A percentile compares a stretch with the other conserved stretches of the same genome.
Conservation (phyloP, 1,284 basidiomycete species). For the Sporisorium scitamineum region DNA sequence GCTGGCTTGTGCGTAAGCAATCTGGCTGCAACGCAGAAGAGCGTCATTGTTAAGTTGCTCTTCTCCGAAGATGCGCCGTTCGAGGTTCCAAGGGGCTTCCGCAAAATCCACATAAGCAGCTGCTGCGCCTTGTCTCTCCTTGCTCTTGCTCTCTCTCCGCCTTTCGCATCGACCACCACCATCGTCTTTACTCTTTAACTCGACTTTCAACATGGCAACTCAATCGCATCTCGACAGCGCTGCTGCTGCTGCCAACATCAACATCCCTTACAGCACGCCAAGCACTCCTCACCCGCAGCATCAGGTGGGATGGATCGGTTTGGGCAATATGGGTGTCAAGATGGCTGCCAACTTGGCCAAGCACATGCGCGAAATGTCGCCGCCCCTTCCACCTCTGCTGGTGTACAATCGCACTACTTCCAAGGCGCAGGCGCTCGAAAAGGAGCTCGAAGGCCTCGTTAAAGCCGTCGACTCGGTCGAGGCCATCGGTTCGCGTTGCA, state of each 20-base stretch:
- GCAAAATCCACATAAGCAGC: background rate
- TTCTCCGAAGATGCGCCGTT: constrained; percentile 12
- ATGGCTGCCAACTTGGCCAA: constrained; percentile 83
- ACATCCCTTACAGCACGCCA: constrained; percentile 53
- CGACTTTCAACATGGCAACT: constrained; percentile 23
- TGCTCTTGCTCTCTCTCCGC: background rate
- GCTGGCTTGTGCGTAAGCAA: constrained; percentile 39
- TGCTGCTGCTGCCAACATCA: constrained; percentile 17
- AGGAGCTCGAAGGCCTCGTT: constrained; percentile 74
- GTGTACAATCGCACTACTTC: constrained; percentile 78
- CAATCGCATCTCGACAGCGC: constrained; percentile 19
- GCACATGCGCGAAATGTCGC: constrained; percentile 66
- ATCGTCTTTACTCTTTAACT: constrained; percentile 7
- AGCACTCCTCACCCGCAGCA: constrained; percentile 55
- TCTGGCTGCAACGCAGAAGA: constrained; percentile 5
- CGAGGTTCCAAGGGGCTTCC: background rate
- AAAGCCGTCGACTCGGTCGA: constrained; percentile 74
- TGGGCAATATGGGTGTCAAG: constrained; percentile 75
- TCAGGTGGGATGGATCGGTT: constrained; percentile 57
- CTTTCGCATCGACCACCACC: background rate
- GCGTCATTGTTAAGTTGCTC: constrained; percentile 9
- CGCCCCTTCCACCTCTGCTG: constrained; percentile 55
- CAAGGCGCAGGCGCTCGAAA: constrained; percentile 75
- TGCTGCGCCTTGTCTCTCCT: background rate
- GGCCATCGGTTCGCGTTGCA: constrained; percentile 77